Evolutionary conservation across 441 rosid species (phyloP), one percentile per base, ranked within the genome.

Genomic region (Aquilaria agallochum): DNA sequence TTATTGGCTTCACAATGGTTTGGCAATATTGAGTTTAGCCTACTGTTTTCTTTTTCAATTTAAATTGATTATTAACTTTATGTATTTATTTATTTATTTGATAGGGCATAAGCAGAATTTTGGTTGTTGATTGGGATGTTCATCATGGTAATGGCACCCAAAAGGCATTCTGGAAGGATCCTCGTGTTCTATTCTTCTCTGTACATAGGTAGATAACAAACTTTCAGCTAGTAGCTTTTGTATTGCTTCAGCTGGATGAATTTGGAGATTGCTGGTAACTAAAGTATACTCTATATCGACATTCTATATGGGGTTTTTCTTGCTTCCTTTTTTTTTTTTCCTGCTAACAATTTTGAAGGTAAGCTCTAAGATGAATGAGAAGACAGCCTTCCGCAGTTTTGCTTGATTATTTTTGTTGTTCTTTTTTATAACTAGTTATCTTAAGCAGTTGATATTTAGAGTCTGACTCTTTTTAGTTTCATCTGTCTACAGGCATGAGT

Each of bases 121-220:
- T 95, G 74, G 78, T 95, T 71, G 98, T 89, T 73, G 99, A 92
- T 73, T 92, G 99, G 99, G 99, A 95, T 80, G 96, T 92, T 56
- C 99, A 95, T 76, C 98, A 95, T 30, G 99, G 99, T 61, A 95
- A 95, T 68, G 96, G 96, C 58, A 95, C 97, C 33, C 97, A 92
- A 74, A 92, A 88, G 79, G 78, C 78, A 74, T 95, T 95, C 72
- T 89, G 96, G 97, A 64, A 85, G 61, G 98, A 95, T 71, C 86
- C 99, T 72, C 95, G 85, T 36, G 98, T 92, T 52, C 64, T 95
- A 15, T 86, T 95, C 84, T 95, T 92, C 87, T 95, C 97, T 65
- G 98, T 92, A 60, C 99, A 95, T 69, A 92, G 99, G 99, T 89
- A 80, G 55, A 20, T 49, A 61, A 46, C 40, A 42, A 56, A 27